phyloP scores from a whole-genome alignment of 176 grass and related monocot species.

The Metroxylon sagu region DNA sequence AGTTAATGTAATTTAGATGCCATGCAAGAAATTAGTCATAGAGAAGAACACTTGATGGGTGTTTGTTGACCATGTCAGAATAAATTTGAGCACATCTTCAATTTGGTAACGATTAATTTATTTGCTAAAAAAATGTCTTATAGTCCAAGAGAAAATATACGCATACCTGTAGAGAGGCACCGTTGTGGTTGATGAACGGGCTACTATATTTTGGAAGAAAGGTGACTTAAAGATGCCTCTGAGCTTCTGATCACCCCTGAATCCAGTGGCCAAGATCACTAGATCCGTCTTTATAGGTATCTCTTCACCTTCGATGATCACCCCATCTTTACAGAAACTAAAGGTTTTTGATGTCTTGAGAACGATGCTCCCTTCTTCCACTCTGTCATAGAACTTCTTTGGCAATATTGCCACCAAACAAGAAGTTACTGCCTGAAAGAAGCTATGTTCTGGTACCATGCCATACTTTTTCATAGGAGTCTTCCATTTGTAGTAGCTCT shows the following conservation, averaged over 20 bases:
- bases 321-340: constrained; percentile 39
- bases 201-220: constrained; percentile 27
- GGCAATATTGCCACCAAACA: constrained; percentile 36
- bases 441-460: constrained; percentile 47
- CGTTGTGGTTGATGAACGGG: constrained; percentile 26
- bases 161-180: constrained; percentile 46
- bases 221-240: constrained; percentile 46
- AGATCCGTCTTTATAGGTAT: constrained; percentile 27
- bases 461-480: constrained; percentile 40
- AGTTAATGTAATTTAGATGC: neutral
- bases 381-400: constrained; percentile 37
- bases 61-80: too few species aligned
- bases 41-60: too few species aligned
- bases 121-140: too few species aligned
- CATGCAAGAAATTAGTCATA: too few species aligned
- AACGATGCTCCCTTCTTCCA: constrained; percentile 55
- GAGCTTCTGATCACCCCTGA: constrained; percentile 46
- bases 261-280: constrained; percentile 48
- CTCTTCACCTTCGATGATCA: constrained; percentile 33
- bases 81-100: neutral
- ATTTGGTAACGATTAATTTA: too few species aligned
- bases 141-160: too few species aligned
- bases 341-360: constrained; percentile 45
- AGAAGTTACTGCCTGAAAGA: constrained; percentile 25
- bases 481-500: constrained; percentile 38